Evolutionary conservation across 2,329 filamentous ascomycete species (phyloP), one percentile per base, ranked within the genome.

Genomic region (Fusarium sp.): DNA sequence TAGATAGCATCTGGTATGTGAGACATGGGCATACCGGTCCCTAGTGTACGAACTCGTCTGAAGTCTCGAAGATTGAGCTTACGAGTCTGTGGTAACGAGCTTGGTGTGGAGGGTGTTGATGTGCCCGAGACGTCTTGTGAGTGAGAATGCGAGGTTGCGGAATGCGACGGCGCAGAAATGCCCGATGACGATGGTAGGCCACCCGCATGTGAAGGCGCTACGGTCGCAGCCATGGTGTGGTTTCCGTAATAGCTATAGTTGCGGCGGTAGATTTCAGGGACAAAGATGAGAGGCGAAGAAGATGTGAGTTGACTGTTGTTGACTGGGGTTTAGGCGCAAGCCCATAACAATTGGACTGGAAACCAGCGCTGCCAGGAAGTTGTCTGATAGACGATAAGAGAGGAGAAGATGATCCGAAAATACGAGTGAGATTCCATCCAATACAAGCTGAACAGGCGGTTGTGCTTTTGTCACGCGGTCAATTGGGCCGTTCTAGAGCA

Each of bases 21-120:
- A 23, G 17, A 40, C 15, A 25, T 30, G 5, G 35, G 77, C 81
- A 71, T 81, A 90, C 90, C 92, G 40, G 92, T 94, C 66, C 90
- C 92, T 67, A 95, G 81, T 14, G 92, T 94, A 77, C 92, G 89
- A 69, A 94, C 84, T 49, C 92, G 83, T 62, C 88, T 84, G 76
- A 94, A 94, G 80, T 94, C 90, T 41, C 75, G 73, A 33, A 78
- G 73, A 40, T 75, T 72, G 54, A 80, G 75, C 50, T 71, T 75
- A 56, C 60, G 76, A 22, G 72, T 75, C 37, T 73, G 65, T 19
- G 75, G 73, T 30, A 75, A 64, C 20, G 75, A 68, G 30, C 68
- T 57, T 56, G 70, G 65, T 39, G 55, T 41, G 44, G 62, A 49
- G 27, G 65, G 50, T 11, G 62, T 43, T 20, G 63, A 41, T 39